A percentile compares a stretch with the other conserved stretches of the same genome.
These are phyloP conservation scores for Wallacemonas collosoma DNA, from an alignment of 208 protist genomes.

Conservation along the genomic window DNA sequence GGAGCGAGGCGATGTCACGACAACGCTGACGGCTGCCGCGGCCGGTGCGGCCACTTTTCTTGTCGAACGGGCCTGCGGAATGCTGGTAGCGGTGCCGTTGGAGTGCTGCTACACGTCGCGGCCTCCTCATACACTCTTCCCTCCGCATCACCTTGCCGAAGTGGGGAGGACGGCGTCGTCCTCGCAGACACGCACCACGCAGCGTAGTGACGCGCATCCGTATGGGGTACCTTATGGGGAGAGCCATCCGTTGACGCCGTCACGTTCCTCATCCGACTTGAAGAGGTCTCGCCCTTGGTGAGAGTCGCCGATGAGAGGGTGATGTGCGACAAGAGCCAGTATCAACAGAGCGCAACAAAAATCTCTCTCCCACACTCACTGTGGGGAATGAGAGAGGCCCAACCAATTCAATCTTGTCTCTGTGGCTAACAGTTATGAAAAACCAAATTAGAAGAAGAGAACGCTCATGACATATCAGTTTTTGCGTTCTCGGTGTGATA, in stretches of 20 bases:
- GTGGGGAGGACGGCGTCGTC: background rate
- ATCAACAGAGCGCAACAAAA: no score
- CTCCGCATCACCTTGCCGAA: background rate
- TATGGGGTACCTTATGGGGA: background rate
- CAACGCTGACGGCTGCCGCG: background rate
- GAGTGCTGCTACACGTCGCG: constrained; percentile 44
- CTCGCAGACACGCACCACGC: background rate
- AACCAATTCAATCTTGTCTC: no score
- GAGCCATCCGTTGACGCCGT: background rate
- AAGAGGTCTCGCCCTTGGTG: constrained; percentile 7
- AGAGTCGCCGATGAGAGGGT: background rate
- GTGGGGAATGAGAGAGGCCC: background rate
- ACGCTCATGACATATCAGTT: no score
- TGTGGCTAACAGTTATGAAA: no score
- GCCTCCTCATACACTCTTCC: constrained; percentile 5
- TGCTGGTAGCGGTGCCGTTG: constrained; percentile 32
- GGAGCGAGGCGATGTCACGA: background rate
- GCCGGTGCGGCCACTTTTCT: constrained; percentile 21
- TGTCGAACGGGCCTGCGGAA: constrained; percentile 45
- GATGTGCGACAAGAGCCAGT: no score
- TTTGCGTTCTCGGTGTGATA: no score
- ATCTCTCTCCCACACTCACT: background rate
- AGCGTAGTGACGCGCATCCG: background rate
- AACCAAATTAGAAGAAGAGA: no score
- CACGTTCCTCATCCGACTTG: background rate